These are phyloP conservation scores for Diaporthe sp. DNA, from an alignment of 2,329 filamentous ascomycete species.

Conservation along the genomic window DNA sequence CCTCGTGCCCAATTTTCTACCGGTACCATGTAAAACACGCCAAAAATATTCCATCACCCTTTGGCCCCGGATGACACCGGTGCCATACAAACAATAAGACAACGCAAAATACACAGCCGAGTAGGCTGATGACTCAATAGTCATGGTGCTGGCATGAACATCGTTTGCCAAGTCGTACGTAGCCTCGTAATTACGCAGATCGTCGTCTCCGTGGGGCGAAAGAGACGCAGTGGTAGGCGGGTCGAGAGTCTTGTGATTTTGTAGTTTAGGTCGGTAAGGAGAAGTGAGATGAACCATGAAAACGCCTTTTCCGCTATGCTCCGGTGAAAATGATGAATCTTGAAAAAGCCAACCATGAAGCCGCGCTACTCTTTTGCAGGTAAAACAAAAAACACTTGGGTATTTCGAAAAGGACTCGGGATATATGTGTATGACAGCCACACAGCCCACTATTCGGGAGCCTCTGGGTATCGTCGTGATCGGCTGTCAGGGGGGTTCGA, in stretches of 20 bases:
- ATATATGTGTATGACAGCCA: constrained; percentile 24
- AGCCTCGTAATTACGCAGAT: constrained; percentile 27
- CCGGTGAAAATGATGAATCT: constrained; percentile 36
- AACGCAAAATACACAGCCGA: constrained; percentile 30
- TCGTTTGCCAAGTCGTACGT: constrained; percentile 29
- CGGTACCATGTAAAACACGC: constrained; percentile 3
- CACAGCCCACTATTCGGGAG: not conserved
- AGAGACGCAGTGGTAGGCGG: constrained; percentile 14
- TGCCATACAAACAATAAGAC: constrained; percentile 3
- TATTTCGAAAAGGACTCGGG: constrained; percentile 33
- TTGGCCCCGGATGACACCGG: not conserved
- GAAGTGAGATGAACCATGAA: constrained; percentile 32
- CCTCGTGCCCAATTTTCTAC: constrained; percentile 16
- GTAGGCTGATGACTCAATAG: not conserved
- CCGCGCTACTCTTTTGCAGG: constrained; percentile 9
- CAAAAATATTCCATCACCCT: not conserved
- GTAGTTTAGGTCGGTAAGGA: constrained; percentile 5
- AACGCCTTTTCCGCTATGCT: constrained; percentile 41
- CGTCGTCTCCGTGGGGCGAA: not conserved
- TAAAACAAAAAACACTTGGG: constrained; percentile 25
- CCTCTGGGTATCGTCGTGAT: constrained; percentile 39
- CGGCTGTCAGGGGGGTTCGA: constrained; percentile 29
- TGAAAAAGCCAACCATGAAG: constrained; percentile 36
- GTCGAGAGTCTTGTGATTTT: constrained; percentile 14
- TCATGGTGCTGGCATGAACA: constrained; percentile 23